Base-by-base conservation (phyloP, 2,329 filamentous ascomycete species). In the Tetracladium maxilliforme region DNA sequence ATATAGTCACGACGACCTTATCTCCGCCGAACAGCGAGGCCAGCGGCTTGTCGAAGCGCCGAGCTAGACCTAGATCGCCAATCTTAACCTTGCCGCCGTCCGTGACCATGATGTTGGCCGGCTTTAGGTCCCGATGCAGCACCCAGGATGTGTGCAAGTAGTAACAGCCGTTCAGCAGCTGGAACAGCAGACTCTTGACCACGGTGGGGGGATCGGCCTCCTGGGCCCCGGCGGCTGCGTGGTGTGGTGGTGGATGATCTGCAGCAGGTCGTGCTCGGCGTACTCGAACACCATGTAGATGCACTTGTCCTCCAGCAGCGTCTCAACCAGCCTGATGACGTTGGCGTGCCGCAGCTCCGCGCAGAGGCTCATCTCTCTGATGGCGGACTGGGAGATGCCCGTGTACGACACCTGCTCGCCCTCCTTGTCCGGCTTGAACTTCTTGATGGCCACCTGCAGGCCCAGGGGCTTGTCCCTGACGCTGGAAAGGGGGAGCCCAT, bases 221-320 rank as follows among this genome's bases (percentile, higher is more conserved):
- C n/a, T n/a, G 38, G 90, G 81, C 14, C 86, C 68, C 15, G 83
- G 75, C 30, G 86, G 78, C 47, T 93, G 78, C 2, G 49, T n/a
- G 8, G 81, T 92, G 51, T 98, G 90, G 47, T 95, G 86, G 47
- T 98, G 90, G 38, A 98, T 94, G 47, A 98, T 95, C 49, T 98
- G 90, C 5, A 98, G 62, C 19, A 98, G 58, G 50, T 98, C 90
- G 49, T 98, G 90, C 52, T 98, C 90, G 37, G 90, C 90, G 49
- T 93, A 98, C 50, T 95, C 90, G 40, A 98, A 95, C 3, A 98
- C 86, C 79, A 98, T 98, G 54, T 86, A 98, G 48, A 98, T 95
- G 56, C 86, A 94, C 57, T 95, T 95, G 51, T 93, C 86, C 54
- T 98, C 87, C 4, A 98, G 64, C 41, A 98, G 93, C 42, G 93